These are phyloP conservation scores for Syzygium malaccense DNA, from an alignment of 441 rosid genomes.

Conservation along the genomic window DNA sequence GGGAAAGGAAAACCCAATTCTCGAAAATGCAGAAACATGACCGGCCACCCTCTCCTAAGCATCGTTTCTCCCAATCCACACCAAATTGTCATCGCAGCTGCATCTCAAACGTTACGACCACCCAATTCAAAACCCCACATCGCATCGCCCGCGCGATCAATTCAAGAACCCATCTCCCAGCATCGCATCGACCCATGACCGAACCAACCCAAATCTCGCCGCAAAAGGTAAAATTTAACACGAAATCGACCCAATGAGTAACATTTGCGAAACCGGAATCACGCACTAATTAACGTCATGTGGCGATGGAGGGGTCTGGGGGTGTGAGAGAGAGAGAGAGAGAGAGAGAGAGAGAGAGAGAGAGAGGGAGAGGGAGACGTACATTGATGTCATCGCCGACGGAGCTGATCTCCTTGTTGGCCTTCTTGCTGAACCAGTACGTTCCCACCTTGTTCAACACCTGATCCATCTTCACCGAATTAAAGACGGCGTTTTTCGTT, in stretches of 20 bases:
- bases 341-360: background rate
- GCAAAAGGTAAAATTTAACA: background rate
- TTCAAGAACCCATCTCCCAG: background rate
- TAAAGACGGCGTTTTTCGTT: background rate
- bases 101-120: background rate
- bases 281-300: background rate
- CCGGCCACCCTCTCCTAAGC: background rate
- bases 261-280: background rate
- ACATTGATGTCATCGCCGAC: slow-evolving; percentile 9
- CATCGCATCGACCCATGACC: background rate
- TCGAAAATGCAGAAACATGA: background rate
- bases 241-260: background rate
- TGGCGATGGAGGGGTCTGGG: background rate
- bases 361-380: background rate
- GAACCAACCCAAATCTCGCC: background rate
- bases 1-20: background rate
- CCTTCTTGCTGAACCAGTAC: slow-evolving; percentile 10
- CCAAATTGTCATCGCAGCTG: background rate
- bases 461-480: slow-evolving; percentile 4
- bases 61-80: background rate
- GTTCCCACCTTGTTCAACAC: slow-evolving; percentile 10
- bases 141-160: background rate
- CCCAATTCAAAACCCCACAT: background rate
- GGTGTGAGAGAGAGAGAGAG: background rate
- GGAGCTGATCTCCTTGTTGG: slow-evolving; percentile 12